These are phyloP conservation scores for Pyracantha coccinea DNA, from an alignment of 331 rosid species.

Conservation along the genomic window DNA sequence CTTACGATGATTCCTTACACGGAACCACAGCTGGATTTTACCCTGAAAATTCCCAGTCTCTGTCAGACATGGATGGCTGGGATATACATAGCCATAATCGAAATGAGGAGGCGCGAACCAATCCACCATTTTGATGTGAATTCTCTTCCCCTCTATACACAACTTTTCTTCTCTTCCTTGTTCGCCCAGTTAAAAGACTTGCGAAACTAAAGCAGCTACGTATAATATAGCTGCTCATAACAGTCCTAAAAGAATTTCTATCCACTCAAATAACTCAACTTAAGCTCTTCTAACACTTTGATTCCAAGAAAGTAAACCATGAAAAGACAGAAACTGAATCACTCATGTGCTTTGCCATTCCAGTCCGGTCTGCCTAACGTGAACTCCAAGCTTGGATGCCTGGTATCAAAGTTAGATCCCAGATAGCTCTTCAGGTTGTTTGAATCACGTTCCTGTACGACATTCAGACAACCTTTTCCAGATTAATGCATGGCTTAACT, in stretches of 20 bases:
- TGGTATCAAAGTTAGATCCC: conserved; percentile 47
- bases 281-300: neutral
- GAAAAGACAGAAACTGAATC: conserved; percentile 14
- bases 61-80: neutral
- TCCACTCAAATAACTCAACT: neutral
- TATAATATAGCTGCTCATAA: neutral
- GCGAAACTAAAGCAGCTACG: neutral
- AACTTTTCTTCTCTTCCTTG: neutral
- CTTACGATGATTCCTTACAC: neutral
- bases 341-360: conserved; percentile 58
- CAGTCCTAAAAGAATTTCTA: neutral
- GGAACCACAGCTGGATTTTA: neutral
- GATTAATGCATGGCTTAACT: neutral
- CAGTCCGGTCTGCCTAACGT: conserved; percentile 92
- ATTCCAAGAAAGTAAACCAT: conserved; percentile 8
- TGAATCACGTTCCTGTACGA: conserved; percentile 64
- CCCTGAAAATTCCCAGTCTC: neutral
- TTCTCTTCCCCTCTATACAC: neutral
- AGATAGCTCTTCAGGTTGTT: conserved; percentile 38
- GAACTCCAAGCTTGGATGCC: conserved; percentile 89
- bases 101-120: neutral
- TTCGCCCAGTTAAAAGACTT: neutral
- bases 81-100: neutral
- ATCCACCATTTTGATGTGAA: neutral
- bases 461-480: neutral